Evolutionary conservation across 2,329 filamentous ascomycete genomes (phyloP).

Genomic region (Ceratocystis smalleyi): DNA sequence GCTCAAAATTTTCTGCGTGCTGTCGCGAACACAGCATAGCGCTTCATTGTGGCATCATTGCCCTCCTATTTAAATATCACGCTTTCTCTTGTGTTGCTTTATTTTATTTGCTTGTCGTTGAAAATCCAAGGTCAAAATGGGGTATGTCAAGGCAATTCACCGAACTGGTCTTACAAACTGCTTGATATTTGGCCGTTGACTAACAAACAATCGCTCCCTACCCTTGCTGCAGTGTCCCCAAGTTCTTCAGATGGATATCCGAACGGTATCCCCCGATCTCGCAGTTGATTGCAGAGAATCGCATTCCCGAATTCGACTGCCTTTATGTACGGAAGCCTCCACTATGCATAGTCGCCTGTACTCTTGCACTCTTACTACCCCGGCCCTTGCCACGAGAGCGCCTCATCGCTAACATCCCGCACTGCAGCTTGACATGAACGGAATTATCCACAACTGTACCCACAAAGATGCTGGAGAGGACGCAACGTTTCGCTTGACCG

Average conservation of each 20-base stretch:
- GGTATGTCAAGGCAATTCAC: not conserved
- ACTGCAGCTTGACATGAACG: conserved; percentile 79
- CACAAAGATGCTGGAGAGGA: conserved; percentile 84
- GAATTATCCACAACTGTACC: conserved; percentile 98
- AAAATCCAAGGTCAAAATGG: not conserved
- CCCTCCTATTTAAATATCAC: not conserved
- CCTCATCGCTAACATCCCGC: conserved; percentile 15
- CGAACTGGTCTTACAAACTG: not conserved
- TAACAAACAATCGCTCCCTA: not conserved
- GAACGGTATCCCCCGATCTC: conserved; percentile 98
- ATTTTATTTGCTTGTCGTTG: conserved; percentile 2
- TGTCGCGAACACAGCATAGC: conserved; percentile 7
- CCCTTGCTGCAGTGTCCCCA: conserved; percentile 43
- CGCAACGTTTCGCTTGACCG: conserved; percentile 78
- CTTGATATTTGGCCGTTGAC: not conserved
- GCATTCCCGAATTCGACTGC: conserved; percentile 97
- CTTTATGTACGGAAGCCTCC: conserved; percentile 50
- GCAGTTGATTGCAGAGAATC: conserved; percentile 94
- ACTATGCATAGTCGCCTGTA: conserved; percentile 16
- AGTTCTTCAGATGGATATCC: conserved; percentile 98
- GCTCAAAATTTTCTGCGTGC: not conserved
- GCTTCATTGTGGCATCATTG: conserved; percentile 17
- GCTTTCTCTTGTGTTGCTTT: conserved; percentile 3
- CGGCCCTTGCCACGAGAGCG: not conserved
- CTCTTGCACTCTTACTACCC: conserved; percentile 7